A percentile compares a stretch with the other conserved stretches of the same genome.
Evolutionary conservation across 164 flowering plant species (phyloP).

Genomic region (Magnolia changhungtana): DNA sequence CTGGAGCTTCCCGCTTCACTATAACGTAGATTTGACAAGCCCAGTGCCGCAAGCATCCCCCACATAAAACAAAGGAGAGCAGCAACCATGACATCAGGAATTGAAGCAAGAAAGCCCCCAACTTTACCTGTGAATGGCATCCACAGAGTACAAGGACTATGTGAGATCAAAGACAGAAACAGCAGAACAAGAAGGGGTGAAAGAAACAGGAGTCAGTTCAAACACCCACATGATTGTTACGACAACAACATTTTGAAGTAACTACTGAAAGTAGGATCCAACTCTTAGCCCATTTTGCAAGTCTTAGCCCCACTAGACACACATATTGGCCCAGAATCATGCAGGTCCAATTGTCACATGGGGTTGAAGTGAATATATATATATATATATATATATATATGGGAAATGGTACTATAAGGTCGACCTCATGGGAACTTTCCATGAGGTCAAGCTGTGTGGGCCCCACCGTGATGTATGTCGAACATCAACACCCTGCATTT

Average conservation of each 20-base stretch:
- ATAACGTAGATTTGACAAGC: slow-evolving; percentile 88
- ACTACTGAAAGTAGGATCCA: background rate
- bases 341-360: background rate
- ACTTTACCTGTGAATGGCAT: slow-evolving; percentile 69
- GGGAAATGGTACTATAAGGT: too few species aligned
- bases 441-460: too few species aligned
- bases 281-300: background rate
- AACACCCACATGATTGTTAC: background rate
- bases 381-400: too few species aligned
- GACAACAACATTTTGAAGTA: background rate
- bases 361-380: too few species aligned
- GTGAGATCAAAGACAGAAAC: background rate
- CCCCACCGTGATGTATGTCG: too few species aligned
- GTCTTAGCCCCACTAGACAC: background rate
- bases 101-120: slow-evolving; percentile 94
- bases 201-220: too few species aligned
- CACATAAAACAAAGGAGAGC: slow-evolving; percentile 96
- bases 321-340: background rate
- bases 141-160: background rate
- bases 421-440: too few species aligned
- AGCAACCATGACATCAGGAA: slow-evolving; percentile 93
- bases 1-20: slow-evolving; percentile 99
- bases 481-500: too few species aligned
- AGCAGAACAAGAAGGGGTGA: background rate
- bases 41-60: slow-evolving; percentile 97